Percentiles rank a stretch among this genome's conserved stretches.
Evolutionary conservation across 352 stramenopile species (phyloP).

Genomic region (Pythium sp.): DNA sequence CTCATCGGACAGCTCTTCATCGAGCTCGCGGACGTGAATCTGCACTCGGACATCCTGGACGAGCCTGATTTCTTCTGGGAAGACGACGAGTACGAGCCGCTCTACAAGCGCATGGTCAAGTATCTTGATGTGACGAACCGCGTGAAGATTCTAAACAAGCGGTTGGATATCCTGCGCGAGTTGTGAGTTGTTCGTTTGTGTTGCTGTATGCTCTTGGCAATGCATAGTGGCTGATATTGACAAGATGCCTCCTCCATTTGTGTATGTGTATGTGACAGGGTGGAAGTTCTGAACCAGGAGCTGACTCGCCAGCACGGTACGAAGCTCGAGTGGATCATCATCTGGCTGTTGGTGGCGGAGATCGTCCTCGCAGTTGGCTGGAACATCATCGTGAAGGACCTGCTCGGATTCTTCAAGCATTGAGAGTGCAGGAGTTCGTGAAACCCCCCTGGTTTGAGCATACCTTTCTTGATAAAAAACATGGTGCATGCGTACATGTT

Average conservation of each 20-base stretch:
- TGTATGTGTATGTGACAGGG: constrained; percentile 25
- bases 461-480: too few species aligned
- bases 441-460: too few species aligned
- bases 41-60: constrained; percentile 94
- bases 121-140: constrained; percentile 92
- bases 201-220: too few species aligned
- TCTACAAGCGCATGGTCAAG: constrained; percentile 89
- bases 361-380: constrained; percentile 82
- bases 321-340: constrained; percentile 93
- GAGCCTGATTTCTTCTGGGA: constrained; percentile 95
- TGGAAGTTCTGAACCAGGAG: constrained; percentile 91
- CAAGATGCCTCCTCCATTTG: too few species aligned
- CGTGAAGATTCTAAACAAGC: constrained; percentile 92
- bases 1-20: constrained; percentile 91
- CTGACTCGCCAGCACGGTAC: constrained; percentile 81
- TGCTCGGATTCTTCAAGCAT: constrained; percentile 62
- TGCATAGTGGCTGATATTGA: neutral
- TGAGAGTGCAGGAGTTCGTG: too few species aligned
- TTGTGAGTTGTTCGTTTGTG: constrained; percentile 64
- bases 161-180: constrained; percentile 91
- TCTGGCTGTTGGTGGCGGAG: constrained; percentile 90
- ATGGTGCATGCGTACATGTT: too few species aligned
- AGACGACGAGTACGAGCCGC: constrained; percentile 89
- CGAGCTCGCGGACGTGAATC: constrained; percentile 87
- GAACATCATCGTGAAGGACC: constrained; percentile 83